Percentiles rank a stretch among this genome's conserved stretches.
These are phyloP conservation scores for Dissophora ornata DNA, from an alignment of 192 early-diverging fungal species.

Conservation along the genomic window DNA sequence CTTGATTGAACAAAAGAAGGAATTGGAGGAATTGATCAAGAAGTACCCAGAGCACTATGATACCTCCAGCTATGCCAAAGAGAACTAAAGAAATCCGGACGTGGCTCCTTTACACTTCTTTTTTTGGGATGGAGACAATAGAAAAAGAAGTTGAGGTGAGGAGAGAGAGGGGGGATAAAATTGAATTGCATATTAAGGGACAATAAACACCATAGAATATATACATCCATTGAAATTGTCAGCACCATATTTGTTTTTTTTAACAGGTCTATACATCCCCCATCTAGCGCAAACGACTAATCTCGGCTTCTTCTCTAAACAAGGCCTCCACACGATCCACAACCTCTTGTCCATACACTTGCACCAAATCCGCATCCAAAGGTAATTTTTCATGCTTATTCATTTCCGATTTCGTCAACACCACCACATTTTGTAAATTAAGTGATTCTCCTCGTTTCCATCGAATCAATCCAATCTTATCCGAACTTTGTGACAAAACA, in stretches of 20 bases:
- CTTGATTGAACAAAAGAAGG: constrained; percentile 81
- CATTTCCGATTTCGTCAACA: constrained; percentile 87
- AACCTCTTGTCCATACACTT: constrained; percentile 67
- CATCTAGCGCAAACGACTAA: constrained; percentile 43
- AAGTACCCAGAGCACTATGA: constrained; percentile 90
- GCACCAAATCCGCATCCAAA: constrained; percentile 52
- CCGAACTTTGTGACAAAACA: constrained; percentile 77
- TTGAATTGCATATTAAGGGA: too few relatives aligned
- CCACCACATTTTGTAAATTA: constrained; percentile 79
- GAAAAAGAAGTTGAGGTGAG: too few relatives aligned
- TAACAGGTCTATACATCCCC: too few relatives aligned
- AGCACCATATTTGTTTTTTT: constrained; percentile 7
- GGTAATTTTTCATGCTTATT: constrained; percentile 67
- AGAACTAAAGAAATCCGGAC: too few relatives aligned
- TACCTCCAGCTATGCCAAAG: constrained; percentile 52
- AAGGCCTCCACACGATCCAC: constrained; percentile 60
- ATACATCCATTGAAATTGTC: too few relatives aligned
- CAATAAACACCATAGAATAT: constrained; percentile 1
- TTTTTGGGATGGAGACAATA: too few relatives aligned
- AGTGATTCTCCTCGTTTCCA: constrained; percentile 82
- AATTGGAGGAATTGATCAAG: constrained; percentile 80
- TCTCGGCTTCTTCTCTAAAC: constrained; percentile 60
- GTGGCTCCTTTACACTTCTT: too few relatives aligned
- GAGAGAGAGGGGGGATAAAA: too few relatives aligned
- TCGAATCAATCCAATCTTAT: constrained; percentile 78